phyloP scores from a whole-genome alignment of 2,329 filamentous ascomycete species.

The Chaetomium sp. region DNA sequence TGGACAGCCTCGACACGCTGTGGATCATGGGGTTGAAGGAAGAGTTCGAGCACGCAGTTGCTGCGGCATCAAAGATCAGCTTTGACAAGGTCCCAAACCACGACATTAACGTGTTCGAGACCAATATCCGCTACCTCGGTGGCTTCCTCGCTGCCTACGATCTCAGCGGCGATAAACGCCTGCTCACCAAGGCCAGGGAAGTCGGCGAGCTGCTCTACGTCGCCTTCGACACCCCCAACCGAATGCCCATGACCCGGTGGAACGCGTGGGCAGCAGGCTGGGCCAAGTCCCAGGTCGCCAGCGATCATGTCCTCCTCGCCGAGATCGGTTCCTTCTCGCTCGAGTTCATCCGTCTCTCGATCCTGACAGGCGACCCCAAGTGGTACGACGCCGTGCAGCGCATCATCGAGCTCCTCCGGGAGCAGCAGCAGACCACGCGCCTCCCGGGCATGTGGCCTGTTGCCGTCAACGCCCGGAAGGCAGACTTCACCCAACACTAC shows the following conservation, averaged over 20 bases:
- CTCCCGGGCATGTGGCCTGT: constrained; percentile 76
- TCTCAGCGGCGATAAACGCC: constrained; percentile 52
- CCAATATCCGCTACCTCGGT: constrained; percentile 70
- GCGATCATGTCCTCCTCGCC: constrained; percentile 43
- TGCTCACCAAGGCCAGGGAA: constrained; percentile 49
- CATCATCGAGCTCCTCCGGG: constrained; percentile 64
- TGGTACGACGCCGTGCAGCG: constrained; percentile 74
- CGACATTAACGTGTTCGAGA: constrained; percentile 69
- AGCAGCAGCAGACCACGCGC: constrained; percentile 64
- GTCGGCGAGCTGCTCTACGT: constrained; percentile 50
- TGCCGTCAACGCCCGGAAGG: constrained; percentile 43
- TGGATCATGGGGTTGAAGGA: constrained; percentile 70
- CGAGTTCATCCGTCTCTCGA: constrained; percentile 73
- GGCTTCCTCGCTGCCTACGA: constrained; percentile 72
- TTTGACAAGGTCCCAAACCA: constrained; percentile 56
- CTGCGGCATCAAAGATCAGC: constrained; percentile 60
- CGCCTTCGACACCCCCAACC: constrained; percentile 50
- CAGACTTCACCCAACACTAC: constrained; percentile 36
- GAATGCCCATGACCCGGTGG: constrained; percentile 57
- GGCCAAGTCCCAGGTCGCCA: constrained; percentile 38
- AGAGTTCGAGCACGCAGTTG: constrained; percentile 66
- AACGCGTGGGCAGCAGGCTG: constrained; percentile 46
- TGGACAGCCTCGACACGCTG: constrained; percentile 69
- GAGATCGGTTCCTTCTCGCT: constrained; percentile 65
- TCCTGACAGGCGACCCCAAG: constrained; percentile 70